Evolutionary conservation across 2,329 filamentous ascomycete species (phyloP).

Genomic region (Exophiala dermatitidis): DNA sequence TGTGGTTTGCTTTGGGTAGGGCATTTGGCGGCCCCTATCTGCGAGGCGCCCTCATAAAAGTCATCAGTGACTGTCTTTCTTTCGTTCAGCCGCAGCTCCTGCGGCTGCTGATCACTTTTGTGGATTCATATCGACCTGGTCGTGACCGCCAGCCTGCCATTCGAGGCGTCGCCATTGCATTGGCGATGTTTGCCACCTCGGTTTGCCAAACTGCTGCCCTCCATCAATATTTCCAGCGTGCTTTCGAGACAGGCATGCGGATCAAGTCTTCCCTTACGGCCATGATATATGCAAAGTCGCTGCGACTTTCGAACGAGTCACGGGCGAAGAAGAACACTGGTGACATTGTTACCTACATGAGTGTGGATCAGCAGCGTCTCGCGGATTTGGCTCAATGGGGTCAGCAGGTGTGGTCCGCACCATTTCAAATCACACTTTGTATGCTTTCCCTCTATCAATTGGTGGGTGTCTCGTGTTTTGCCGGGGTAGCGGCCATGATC

Average conservation of each 20-base stretch:
- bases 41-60: constrained; percentile 76
- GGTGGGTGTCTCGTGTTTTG: constrained; percentile 92
- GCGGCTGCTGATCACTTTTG: constrained; percentile 73
- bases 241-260: constrained; percentile 93
- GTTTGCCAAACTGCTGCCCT: constrained; percentile 80
- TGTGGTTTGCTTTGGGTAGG: constrained; percentile 79
- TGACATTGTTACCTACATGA: constrained; percentile 99
- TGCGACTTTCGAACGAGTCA: constrained; percentile 88
- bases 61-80: constrained; percentile 74
- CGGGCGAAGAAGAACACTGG: constrained; percentile 82
- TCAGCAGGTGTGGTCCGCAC: constrained; percentile 92
- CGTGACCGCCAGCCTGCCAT: constrained; percentile 66
- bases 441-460: constrained; percentile 93
- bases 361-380: constrained; percentile 90
- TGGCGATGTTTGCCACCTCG: constrained; percentile 87
- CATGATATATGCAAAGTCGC: constrained; percentile 85
- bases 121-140: constrained; percentile 62
- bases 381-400: constrained; percentile 93
- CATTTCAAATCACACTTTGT: constrained; percentile 91
- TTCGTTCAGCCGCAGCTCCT: constrained; percentile 90
- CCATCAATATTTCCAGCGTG: constrained; percentile 94
- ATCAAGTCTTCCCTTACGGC: constrained; percentile 87
- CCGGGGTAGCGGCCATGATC: constrained; percentile 89
- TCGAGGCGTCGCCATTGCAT: constrained; percentile 75
- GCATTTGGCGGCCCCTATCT: constrained; percentile 82